Base-by-base conservation (phyloP, 495 filamentous ascomycete species). In the Aspergillus steynii region DNA sequence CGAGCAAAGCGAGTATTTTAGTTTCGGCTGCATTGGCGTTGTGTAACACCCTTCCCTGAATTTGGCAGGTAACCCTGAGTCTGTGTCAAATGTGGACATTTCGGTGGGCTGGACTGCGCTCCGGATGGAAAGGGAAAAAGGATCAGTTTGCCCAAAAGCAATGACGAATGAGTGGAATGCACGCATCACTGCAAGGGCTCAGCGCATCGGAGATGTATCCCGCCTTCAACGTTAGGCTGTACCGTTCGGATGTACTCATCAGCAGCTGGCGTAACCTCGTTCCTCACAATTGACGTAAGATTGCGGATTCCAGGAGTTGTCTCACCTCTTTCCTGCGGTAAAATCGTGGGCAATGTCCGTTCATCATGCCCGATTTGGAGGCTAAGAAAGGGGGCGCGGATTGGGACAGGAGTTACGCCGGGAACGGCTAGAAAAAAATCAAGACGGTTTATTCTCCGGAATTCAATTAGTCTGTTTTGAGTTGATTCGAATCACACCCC, bases 181-280 rank as follows among this genome's bases (percentile, higher is more conserved):
- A 42, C 37, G 9, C 10, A 42, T 12, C 12, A 15, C 37, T 42
- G 37, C 37, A 42, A 42, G 5, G 37, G 37, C 37, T 42, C 15
- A 26, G 25, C 0, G 5, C 28, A 12, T 14, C 48, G 56, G 47
- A 58, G 56, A 50, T 34, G 31, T 37, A n/a, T 29, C 31, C 53
- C 34, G 8, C 27, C 49, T 8, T 49, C 56, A 49, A 50, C 14
- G 46, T n/a, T 25, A 37, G 47, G 34, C 34, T 20, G 46, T 31
- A 9, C 42, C 29, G 53, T 14, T 32, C 14, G 12, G n/a, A 12
- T 46, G 54, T 53, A 57, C 48, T 64, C 62, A 60, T 64, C 62
- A 60, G 62, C 62, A 55, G 61, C 54, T 64, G 52, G 53, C 61
- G 61, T 64, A 53, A 57, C 28, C 61, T 60, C 47, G 47, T 51